Base-by-base conservation (phyloP, 2,329 filamentous ascomycete species). In the Trichoderma atroviride region DNA sequence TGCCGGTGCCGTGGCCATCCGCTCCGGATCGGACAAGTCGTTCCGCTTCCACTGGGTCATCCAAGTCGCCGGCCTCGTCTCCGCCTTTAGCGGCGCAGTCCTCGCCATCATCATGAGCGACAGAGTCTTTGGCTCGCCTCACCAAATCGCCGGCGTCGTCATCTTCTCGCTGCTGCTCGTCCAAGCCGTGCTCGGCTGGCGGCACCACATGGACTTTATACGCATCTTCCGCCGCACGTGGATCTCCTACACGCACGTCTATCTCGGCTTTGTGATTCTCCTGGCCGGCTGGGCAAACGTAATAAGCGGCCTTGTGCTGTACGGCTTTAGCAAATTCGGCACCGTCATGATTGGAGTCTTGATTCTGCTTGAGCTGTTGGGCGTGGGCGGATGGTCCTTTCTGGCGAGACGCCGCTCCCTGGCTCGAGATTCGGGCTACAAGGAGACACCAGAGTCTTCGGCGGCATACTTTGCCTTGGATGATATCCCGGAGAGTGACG, bases 21-120 rank as follows among this genome's bases (percentile, higher is more conserved):
- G 72, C 22, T 73, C 72, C 7, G 68, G 69, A 10, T 70, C 69
- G 2, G 29, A 69, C 40, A 66, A 50, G 9, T 66, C 72, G 2
- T 73, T 73, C 68, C 71, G 67, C 16, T 71, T 70, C 52, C 73
- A 74, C 57, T 74, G 73, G 73, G 58, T 71, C 58, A 63, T 73
- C 40, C 73, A 74, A 31, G 13, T 63, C 7, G 58, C 50, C 6
- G 71, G 62, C 35, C 40, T 59, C 11, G 60, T 66, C 0, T 35
- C 55, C 11, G 70, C 67, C 33, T 53, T 69, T 19, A 40, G 56
- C 14, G 71, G 60, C 55, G 71, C 69, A 3, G 50, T 63, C 31
- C 31, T 56, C 19, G 67, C 67, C 31, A 65, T 66, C 31, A 16
- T 59, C 24, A 68, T 60, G 61, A 65, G 65, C 40, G 31, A 67